A percentile compares a stretch with the other conserved stretches of the same genome.
phyloP scores from a whole-genome alignment of 805 yeast species.

The Candida morakotiae region DNA sequence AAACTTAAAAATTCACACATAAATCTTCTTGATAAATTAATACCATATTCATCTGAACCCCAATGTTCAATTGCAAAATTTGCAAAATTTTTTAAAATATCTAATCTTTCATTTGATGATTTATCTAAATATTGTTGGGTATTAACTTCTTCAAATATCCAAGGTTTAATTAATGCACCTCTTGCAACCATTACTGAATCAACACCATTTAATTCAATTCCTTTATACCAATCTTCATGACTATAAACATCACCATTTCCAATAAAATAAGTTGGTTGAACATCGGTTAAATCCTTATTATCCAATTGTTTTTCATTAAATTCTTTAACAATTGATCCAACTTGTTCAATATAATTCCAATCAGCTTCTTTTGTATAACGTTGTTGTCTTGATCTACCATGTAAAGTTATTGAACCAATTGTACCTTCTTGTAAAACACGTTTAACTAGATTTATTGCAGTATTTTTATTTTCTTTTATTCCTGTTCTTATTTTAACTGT shows the following conservation, averaged over 20 bases:
- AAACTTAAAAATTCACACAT: conserved; percentile 93
- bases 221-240: conserved; percentile 82
- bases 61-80: conserved; percentile 88
- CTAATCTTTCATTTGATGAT: conserved; percentile 84
- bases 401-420: conserved; percentile 87
- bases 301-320: conserved; percentile 54
- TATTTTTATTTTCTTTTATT: conserved; percentile 74
- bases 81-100: conserved; percentile 64
- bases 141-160: conserved; percentile 97
- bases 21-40: conserved; percentile 81
- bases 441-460: conserved; percentile 75
- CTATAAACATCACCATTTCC: conserved; percentile 95
- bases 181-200: conserved; percentile 97
- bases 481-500: conserved; percentile 94
- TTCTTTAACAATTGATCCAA: conserved; percentile 64
- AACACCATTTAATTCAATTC: conserved; percentile 59
- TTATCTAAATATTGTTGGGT: conserved; percentile 87
- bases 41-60: conserved; percentile 97
- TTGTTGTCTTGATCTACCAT: conserved; percentile 96
- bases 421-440: conserved; percentile 75
- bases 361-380: conserved; percentile 88
- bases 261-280: conserved; percentile 69
- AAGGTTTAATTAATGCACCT: conserved; percentile 96
- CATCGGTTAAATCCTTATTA: conserved; percentile 54
- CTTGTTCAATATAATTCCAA: conserved; percentile 82